Percentiles rank a stretch among this genome's conserved stretches.
phyloP scores from a whole-genome alignment of 179 eudicot species.

The Patellifolia procumbens region DNA sequence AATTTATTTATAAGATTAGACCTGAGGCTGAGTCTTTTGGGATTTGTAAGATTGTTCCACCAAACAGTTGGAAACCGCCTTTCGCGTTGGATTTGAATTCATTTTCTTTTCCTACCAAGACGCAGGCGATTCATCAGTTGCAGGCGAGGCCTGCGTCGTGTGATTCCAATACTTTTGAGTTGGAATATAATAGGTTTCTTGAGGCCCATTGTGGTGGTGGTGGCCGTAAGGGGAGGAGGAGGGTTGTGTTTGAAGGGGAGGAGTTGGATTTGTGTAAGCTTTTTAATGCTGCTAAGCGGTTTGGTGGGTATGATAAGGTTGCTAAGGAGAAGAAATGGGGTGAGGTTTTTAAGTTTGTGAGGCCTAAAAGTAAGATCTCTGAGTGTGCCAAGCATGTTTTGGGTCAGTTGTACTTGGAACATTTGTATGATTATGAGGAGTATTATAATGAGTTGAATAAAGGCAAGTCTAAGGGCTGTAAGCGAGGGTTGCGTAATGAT shows the following conservation, averaged over 20 bases:
- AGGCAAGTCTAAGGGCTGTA: slow-evolving; percentile 45
- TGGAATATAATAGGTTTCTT: slow-evolving; percentile 80
- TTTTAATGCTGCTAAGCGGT: slow-evolving; percentile 87
- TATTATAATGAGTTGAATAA: slow-evolving; percentile 59
- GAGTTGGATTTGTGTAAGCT: slow-evolving; percentile 89
- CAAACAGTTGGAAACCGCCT: slow-evolving; percentile 86
- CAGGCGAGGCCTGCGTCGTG: slow-evolving; percentile 83
- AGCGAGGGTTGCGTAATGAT: slow-evolving; percentile 34
- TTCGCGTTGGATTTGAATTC: slow-evolving; percentile 70
- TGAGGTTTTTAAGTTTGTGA: slow-evolving; percentile 71
- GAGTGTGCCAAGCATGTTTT: slow-evolving; percentile 90
- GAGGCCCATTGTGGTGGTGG: slow-evolving; percentile 71
- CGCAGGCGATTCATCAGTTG: slow-evolving; percentile 89
- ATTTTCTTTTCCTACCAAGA: slow-evolving; percentile 76
- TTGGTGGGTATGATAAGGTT: slow-evolving; percentile 89
- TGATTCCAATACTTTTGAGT: slow-evolving; percentile 85
- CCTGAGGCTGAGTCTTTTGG: slow-evolving; percentile 88
- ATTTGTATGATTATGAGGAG: slow-evolving; percentile 84
- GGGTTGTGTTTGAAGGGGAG: slow-evolving; percentile 86
- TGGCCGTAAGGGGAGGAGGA: slow-evolving; percentile 66
- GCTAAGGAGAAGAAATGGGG: slow-evolving; percentile 91
- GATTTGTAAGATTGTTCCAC: slow-evolving; percentile 93
- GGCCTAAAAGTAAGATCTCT: slow-evolving; percentile 59
- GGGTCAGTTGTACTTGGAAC: slow-evolving; percentile 71
- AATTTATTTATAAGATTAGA: slow-evolving; percentile 80